These are phyloP conservation scores for Nakazawaea populi DNA, from an alignment of 805 yeast genomes.

Conservation along the genomic window DNA sequence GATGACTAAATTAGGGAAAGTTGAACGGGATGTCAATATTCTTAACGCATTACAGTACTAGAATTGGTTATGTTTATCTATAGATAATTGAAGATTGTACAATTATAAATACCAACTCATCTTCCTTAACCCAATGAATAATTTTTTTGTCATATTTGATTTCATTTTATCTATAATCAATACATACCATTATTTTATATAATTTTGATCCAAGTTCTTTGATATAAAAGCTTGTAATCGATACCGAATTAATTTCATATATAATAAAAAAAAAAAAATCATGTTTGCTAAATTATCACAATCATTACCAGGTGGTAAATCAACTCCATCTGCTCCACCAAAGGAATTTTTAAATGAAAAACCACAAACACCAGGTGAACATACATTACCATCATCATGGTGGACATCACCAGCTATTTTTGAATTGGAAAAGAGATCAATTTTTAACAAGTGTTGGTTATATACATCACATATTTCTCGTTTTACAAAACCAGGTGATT, in stretches of 20 bases:
- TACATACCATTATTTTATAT: not conserved
- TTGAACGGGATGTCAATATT: not conserved
- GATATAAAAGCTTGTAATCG: too few species aligned
- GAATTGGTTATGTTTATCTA: not conserved
- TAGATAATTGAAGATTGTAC: not conserved
- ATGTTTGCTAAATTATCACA: conserved; percentile 9
- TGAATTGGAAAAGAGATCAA: conserved; percentile 52
- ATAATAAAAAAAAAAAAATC: not conserved
- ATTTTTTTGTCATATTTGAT: not conserved
- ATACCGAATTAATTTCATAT: not conserved
- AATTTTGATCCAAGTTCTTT: too few species aligned
- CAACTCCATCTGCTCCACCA: conserved; percentile 7
- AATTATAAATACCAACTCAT: not conserved
- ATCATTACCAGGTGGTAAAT: conserved; percentile 4
- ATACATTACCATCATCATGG: conserved; percentile 63
- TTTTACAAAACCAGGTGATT: conserved; percentile 53
- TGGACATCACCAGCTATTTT: conserved; percentile 55
- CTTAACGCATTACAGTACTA: not conserved
- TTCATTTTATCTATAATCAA: not conserved
- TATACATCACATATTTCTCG: conserved; percentile 46
- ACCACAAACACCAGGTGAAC: conserved; percentile 28
- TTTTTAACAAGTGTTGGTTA: conserved; percentile 53
- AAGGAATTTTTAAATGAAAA: conserved; percentile 7
- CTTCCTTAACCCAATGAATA: not conserved
- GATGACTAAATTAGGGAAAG: not conserved